Conservation (phyloP, 73 alveolate species). For the Paramecium biaurelia region DNA sequence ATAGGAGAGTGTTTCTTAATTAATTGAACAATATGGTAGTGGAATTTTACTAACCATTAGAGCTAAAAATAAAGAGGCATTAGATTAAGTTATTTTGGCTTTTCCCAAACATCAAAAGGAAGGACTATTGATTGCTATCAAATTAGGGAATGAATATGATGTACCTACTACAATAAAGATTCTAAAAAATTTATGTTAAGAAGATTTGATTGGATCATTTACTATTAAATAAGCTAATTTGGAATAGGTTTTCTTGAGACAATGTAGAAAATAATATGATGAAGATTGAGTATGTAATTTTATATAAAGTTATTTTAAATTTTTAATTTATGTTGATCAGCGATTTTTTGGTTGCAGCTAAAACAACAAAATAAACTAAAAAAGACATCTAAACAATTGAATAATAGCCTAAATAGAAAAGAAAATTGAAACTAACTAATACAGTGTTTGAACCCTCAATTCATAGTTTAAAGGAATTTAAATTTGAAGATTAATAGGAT, state of each 20-base stretch:
- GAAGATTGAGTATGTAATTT: not conserved
- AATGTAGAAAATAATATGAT: not conserved
- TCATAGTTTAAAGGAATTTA: not conserved
- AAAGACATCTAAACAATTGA: not conserved
- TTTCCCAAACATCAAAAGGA: not conserved
- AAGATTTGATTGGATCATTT: not conserved
- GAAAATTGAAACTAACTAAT: not conserved
- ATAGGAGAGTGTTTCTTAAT: not conserved
- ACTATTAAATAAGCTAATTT: not conserved
- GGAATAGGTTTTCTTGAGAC: not conserved
- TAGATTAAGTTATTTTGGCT: not conserved
- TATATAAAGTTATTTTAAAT: not conserved
- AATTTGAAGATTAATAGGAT: not conserved
- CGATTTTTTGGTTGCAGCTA: not conserved
- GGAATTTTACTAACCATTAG: not conserved
- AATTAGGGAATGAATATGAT: not conserved
- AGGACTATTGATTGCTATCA: not conserved
- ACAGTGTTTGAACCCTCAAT: not conserved
- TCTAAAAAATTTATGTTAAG: not conserved
- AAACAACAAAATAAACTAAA: not conserved
- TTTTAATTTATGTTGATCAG: slow-evolving; percentile 2
- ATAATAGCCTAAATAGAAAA: not conserved
- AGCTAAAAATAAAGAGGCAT: not conserved
- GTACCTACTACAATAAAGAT: not conserved
- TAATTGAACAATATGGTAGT: slow-evolving; percentile 10